These are phyloP conservation scores for Eremothecium sinecaudum DNA, from an alignment of 1,139 yeast genomes.

Conservation along the genomic window DNA sequence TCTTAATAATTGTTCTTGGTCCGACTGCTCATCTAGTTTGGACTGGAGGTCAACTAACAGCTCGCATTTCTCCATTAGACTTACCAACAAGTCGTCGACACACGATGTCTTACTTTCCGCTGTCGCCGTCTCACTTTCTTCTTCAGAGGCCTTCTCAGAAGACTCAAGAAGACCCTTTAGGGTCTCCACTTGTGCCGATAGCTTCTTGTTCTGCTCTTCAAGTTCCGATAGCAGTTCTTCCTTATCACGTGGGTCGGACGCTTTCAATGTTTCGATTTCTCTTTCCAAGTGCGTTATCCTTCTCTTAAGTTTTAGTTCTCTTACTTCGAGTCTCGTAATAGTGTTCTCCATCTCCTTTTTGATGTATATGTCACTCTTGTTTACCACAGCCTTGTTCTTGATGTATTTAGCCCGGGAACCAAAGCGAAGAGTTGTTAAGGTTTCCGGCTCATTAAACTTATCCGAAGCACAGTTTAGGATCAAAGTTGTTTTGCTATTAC, in stretches of 20 bases:
- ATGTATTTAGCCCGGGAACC: slow-evolving; percentile 73
- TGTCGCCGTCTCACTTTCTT: background rate
- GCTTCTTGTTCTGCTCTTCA: slow-evolving; percentile 38
- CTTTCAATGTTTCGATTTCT: slow-evolving; percentile 43
- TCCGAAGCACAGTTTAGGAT: slow-evolving; percentile 75
- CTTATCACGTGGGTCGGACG: slow-evolving; percentile 30
- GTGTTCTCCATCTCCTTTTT: slow-evolving; percentile 41
- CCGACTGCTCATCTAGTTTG: slow-evolving; percentile 15
- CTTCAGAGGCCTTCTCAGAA: slow-evolving; percentile 1
- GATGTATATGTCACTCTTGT: slow-evolving; percentile 52
- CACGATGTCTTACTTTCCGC: slow-evolving; percentile 4
- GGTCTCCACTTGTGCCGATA: slow-evolving; percentile 37
- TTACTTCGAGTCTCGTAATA: slow-evolving; percentile 40
- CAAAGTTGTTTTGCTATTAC: slow-evolving; percentile 73
- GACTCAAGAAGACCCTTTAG: slow-evolving; percentile 30
- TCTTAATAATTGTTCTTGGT: slow-evolving; percentile 10
- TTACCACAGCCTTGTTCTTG: slow-evolving; percentile 57
- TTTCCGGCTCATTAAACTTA: slow-evolving; percentile 51
- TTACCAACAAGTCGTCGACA: slow-evolving; percentile 11
- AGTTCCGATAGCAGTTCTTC: slow-evolving; percentile 30
- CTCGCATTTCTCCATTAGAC: slow-evolving; percentile 21
- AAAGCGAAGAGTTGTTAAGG: slow-evolving; percentile 68
- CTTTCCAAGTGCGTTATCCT: slow-evolving; percentile 43
- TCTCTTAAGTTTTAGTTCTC: slow-evolving; percentile 38
- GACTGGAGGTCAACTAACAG: slow-evolving; percentile 19